Percentiles rank a stretch among this genome's conserved stretches.
Conservation (phyloP, 1,284 basidiomycete species). For the Papiliotrema terrestris region DNA sequence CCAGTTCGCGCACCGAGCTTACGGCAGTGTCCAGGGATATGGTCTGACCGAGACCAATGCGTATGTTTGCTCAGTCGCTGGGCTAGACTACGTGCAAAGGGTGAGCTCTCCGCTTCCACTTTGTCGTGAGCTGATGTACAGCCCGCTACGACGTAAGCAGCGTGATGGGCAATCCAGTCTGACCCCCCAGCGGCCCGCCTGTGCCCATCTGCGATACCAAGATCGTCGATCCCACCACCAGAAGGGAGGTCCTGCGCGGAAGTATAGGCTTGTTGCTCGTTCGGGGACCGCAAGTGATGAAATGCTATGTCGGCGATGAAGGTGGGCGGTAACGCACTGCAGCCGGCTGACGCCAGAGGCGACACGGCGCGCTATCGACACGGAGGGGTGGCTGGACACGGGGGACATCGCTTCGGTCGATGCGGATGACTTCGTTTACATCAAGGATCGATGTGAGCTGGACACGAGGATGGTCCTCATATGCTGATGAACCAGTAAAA, state of each 20-base stretch:
- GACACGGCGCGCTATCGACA: conserved; percentile 27
- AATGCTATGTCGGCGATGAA: conserved; percentile 37
- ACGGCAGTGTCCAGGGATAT: conserved; percentile 36
- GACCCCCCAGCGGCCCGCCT: conserved; percentile 24
- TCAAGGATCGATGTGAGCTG: conserved; percentile 36
- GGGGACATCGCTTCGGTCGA: conserved; percentile 41
- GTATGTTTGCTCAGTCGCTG: conserved; percentile 32
- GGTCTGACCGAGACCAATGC: conserved; percentile 45
- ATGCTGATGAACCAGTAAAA: conserved; percentile 22
- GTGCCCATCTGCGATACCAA: conserved; percentile 32
- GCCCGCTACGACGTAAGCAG: conserved; percentile 32
- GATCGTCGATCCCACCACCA: conserved; percentile 34
- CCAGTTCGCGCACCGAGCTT: conserved; percentile 1
- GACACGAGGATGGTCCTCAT: neutral
- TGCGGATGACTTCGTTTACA: conserved; percentile 35
- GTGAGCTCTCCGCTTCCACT: conserved; percentile 16
- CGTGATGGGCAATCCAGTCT: neutral
- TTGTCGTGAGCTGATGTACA: conserved; percentile 1
- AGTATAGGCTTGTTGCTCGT: conserved; percentile 33
- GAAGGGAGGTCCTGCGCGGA: conserved; percentile 15
- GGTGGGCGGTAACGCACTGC: conserved; percentile 25
- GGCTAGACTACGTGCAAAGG: conserved; percentile 33
- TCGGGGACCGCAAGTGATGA: conserved; percentile 42
- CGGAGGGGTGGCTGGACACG: conserved; percentile 44
- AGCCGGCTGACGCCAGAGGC: conserved; percentile 23